These are phyloP conservation scores for Globisporangium viniferum DNA, from an alignment of 352 stramenopile genomes.

Conservation along the genomic window DNA sequence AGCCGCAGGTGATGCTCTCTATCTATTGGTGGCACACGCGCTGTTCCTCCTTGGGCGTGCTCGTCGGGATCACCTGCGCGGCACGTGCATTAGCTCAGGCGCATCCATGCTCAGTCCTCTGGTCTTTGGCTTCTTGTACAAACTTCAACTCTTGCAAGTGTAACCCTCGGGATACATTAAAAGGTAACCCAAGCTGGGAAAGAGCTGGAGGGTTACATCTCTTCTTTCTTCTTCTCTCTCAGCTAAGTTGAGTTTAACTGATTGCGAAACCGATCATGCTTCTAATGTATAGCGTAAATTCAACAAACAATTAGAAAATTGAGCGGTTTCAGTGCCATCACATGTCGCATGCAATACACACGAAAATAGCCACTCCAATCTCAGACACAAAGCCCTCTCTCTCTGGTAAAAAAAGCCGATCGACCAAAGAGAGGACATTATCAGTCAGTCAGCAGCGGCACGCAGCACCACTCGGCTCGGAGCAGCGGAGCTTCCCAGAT, in stretches of 20 bases:
- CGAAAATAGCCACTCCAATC: neutral
- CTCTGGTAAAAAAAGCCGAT: neutral
- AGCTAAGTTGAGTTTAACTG: constrained; percentile 1
- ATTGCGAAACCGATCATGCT: neutral
- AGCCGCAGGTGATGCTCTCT: neutral
- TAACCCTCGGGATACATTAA: neutral
- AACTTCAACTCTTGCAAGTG: neutral
- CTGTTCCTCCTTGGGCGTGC: neutral
- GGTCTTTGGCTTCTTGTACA: neutral
- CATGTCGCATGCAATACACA: neutral
- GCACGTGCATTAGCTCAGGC: neutral
- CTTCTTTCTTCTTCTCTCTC: neutral
- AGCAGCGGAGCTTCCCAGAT: neutral
- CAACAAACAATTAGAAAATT: neutral
- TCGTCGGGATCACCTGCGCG: neutral
- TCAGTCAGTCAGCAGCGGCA: neutral
- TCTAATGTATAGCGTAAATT: too few relatives aligned
- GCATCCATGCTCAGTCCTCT: neutral
- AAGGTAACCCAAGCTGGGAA: neutral
- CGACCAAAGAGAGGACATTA: neutral
- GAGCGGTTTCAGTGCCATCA: neutral
- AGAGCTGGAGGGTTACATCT: neutral
- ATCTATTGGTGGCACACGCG: neutral
- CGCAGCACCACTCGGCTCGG: neutral
- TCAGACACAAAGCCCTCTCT: neutral